Percentiles rank a stretch among this genome's conserved stretches.
Evolutionary conservation across 1,139 yeast genomes (phyloP).

Genomic region (Taphrina wiesneri): DNA sequence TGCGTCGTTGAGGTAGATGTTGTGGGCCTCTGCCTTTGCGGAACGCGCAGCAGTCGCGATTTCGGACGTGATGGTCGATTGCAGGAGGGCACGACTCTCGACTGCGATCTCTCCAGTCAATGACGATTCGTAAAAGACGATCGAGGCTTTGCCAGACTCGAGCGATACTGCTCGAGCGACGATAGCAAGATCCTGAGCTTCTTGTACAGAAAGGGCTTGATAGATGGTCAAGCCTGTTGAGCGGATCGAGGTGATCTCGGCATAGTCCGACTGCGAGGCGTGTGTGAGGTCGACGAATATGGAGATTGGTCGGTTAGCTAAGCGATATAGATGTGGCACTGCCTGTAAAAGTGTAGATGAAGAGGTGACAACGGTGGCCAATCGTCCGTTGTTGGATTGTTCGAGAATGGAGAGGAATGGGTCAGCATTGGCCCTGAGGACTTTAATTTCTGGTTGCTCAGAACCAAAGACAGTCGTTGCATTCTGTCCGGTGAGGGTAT

Average conservation of each 20-base stretch:
- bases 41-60: slow-evolving; percentile 47
- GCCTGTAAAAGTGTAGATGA: slow-evolving; percentile 58
- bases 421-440: slow-evolving; percentile 40
- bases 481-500: slow-evolving; percentile 34
- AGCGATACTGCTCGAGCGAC: slow-evolving; percentile 62
- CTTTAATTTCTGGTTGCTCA: slow-evolving; percentile 26
- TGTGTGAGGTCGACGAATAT: slow-evolving; percentile 56
- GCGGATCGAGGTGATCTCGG: slow-evolving; percentile 66
- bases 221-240: slow-evolving; percentile 66
- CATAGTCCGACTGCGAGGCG: slow-evolving; percentile 53
- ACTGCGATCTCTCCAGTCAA: slow-evolving; percentile 29
- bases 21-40: slow-evolving; percentile 36
- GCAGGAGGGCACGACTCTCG: slow-evolving; percentile 36
- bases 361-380: slow-evolving; percentile 50
- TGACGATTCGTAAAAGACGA: slow-evolving; percentile 58
- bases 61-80: slow-evolving; percentile 35
- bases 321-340: slow-evolving; percentile 60
- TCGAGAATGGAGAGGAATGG: slow-evolving; percentile 41
- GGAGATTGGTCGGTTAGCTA: slow-evolving; percentile 54
- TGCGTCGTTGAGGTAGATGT: slow-evolving; percentile 38
- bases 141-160: slow-evolving; percentile 56
- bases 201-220: slow-evolving; percentile 61
- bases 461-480: slow-evolving; percentile 25
- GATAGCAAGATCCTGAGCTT: slow-evolving; percentile 56
- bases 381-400: slow-evolving; percentile 35